Conservation (phyloP, 768 basidiomycete genomes). For the Udeniomyces megalosporus region DNA sequence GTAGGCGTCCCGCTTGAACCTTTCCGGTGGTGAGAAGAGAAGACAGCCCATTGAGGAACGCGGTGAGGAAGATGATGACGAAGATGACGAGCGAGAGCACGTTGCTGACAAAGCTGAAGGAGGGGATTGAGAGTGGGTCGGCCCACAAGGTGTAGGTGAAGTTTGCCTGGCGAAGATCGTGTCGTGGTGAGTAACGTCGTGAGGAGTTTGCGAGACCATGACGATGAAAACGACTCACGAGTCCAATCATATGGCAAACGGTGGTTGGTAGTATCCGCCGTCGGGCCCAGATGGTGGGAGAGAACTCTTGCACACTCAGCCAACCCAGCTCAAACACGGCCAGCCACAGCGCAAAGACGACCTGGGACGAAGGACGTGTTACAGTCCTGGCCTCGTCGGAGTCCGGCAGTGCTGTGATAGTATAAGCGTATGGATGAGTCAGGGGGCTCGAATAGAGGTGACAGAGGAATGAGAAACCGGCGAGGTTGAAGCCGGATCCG, state of each 20-base stretch:
- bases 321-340: conserved; percentile 1
- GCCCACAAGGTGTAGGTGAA: background rate
- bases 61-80: conserved; percentile 9
- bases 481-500: conserved; percentile 9
- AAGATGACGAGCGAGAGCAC: conserved; percentile 7
- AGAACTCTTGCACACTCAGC: background rate
- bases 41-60: background rate
- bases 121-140: background rate
- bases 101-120: conserved; percentile 7
- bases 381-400: background rate
- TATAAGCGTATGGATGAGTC: background rate
- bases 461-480: conserved; percentile 10
- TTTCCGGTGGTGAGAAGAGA: conserved; percentile 2
- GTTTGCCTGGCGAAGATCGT: background rate
- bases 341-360: background rate
- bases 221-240: background rate
- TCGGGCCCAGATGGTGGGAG: background rate
- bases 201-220: background rate
- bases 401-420: background rate
- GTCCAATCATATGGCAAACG: background rate
- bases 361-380: background rate
- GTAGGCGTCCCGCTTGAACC: background rate
- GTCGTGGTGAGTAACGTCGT: background rate
- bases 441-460: conserved; percentile 12
- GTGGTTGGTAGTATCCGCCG: conserved; percentile 2